Percentiles rank a stretch among this genome's conserved stretches.
phyloP scores from a whole-genome alignment of 768 basidiomycete genomes.

The Boletus reticulatus region DNA sequence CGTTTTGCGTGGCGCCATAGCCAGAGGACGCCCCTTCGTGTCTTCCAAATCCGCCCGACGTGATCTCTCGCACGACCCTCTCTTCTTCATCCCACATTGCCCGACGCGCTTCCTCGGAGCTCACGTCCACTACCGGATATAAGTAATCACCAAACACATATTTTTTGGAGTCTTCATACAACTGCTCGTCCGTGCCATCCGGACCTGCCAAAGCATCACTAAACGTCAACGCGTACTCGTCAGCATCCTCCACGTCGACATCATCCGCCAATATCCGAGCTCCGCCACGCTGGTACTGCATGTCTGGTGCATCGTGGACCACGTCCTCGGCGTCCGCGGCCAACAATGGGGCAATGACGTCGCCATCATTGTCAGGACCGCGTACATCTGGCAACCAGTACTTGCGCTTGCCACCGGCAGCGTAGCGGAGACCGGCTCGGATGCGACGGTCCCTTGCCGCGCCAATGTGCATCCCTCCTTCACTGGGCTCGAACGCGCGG shows the following conservation, averaged over 20 bases:
- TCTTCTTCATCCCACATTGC: slow-evolving; percentile 32
- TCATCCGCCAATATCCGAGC: slow-evolving; percentile 21
- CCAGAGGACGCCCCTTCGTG: slow-evolving; percentile 1
- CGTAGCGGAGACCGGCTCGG: slow-evolving; percentile 88
- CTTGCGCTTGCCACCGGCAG: slow-evolving; percentile 85
- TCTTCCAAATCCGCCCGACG: slow-evolving; percentile 5
- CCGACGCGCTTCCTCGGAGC: slow-evolving; percentile 44
- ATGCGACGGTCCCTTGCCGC: slow-evolving; percentile 83
- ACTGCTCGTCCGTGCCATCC: slow-evolving; percentile 68
- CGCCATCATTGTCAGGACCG: slow-evolving; percentile 41
- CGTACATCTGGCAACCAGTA: slow-evolving; percentile 87
- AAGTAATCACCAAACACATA: slow-evolving; percentile 90
- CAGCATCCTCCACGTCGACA: slow-evolving; percentile 34
- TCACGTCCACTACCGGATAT: slow-evolving; percentile 88
- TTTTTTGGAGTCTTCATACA: slow-evolving; percentile 73
- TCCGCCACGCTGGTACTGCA: slow-evolving; percentile 32
- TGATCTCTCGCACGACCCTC: slow-evolving; percentile 28
- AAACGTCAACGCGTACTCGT: slow-evolving; percentile 33
- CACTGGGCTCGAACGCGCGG: slow-evolving; percentile 93
- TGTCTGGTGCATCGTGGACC: slow-evolving; percentile 62
- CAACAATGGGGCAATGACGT: slow-evolving; percentile 75
- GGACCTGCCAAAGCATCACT: slow-evolving; percentile 37
- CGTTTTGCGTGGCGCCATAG: slow-evolving; percentile 29
- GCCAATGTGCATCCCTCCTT: slow-evolving; percentile 91
- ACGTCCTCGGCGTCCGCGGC: slow-evolving; percentile 58